Evolutionary conservation across 495 filamentous ascomycete genomes (phyloP).

Genomic region (Penicillium herquei): DNA sequence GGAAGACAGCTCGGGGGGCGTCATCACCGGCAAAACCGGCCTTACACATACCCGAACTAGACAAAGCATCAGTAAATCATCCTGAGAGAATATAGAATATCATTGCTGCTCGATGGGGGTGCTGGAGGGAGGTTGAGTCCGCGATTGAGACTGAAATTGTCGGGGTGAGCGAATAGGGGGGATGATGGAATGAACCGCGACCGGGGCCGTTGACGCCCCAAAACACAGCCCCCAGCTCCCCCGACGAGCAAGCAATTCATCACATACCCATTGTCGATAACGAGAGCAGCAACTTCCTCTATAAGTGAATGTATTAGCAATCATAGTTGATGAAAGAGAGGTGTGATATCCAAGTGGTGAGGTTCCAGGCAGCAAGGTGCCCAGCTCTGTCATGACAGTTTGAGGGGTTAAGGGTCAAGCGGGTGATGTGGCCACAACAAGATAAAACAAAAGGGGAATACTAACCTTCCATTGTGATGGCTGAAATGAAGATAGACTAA

Average conservation of each 20-base stretch:
- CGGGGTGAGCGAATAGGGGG: slow-evolving; percentile 17
- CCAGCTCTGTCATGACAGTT: slow-evolving; percentile 1
- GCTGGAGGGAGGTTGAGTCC: slow-evolving; percentile 8
- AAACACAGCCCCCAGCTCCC: slow-evolving; percentile 23
- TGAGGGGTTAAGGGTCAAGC: slow-evolving; percentile 25
- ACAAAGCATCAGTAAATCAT: slow-evolving; percentile 49
- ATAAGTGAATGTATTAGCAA: slow-evolving; percentile 55
- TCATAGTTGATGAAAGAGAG: not conserved
- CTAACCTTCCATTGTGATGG: slow-evolving; percentile 74
- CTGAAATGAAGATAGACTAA: slow-evolving; percentile 32
- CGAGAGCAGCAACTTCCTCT: slow-evolving; percentile 99
- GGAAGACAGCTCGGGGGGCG: slow-evolving; percentile 99
- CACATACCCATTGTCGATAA: slow-evolving; percentile 99
- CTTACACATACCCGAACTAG: slow-evolving; percentile 99
- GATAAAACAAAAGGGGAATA: slow-evolving; percentile 24
- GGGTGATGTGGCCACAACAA: slow-evolving; percentile 36
- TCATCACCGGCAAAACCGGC: slow-evolving; percentile 99
- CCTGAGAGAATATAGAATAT: slow-evolving; percentile 1
- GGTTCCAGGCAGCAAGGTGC: not conserved
- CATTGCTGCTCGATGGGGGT: not conserved
- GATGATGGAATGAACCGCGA: slow-evolving; percentile 24
- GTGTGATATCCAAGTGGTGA: not conserved
- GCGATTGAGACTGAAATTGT: slow-evolving; percentile 21
- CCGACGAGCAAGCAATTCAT: slow-evolving; percentile 14
- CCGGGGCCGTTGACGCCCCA: slow-evolving; percentile 22